These are phyloP conservation scores for Colletotrichum sojae DNA, from an alignment of 2,329 filamentous ascomycete species.

Conservation along the genomic window DNA sequence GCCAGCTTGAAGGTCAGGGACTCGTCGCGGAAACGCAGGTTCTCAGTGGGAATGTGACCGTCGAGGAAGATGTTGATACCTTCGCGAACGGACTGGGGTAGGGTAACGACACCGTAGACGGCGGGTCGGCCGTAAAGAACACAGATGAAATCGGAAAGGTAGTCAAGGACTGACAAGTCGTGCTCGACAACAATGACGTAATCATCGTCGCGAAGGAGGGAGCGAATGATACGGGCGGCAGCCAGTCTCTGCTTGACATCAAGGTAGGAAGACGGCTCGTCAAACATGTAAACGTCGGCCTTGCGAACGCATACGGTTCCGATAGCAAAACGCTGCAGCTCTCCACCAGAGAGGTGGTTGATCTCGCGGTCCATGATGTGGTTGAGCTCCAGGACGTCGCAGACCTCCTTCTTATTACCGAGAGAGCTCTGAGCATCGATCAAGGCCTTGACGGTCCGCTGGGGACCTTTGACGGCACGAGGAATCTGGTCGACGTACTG, in stretches of 20 bases:
- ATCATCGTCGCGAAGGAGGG: slow-evolving; percentile 87
- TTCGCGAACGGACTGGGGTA: slow-evolving; percentile 96
- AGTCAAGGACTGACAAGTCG: slow-evolving; percentile 98
- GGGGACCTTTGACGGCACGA: slow-evolving; percentile 85
- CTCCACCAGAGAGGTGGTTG: slow-evolving; percentile 91
- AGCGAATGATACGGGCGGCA: slow-evolving; percentile 92
- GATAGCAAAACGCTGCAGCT: slow-evolving; percentile 97
- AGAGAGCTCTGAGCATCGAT: slow-evolving; percentile 83
- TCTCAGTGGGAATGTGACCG: slow-evolving; percentile 97
- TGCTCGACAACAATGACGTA: slow-evolving; percentile 99
- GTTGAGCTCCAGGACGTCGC: slow-evolving; percentile 86
- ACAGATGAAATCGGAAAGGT: slow-evolving; percentile 98
- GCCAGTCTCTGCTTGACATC: slow-evolving; percentile 99
- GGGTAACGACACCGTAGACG: slow-evolving; percentile 96
- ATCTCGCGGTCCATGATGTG: slow-evolving; percentile 96
- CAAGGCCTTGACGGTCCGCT: slow-evolving; percentile 84
- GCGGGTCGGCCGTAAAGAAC: slow-evolving; percentile 96
- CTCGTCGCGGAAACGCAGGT: slow-evolving; percentile 97
- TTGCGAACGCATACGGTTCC: slow-evolving; percentile 95
- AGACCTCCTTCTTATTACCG: slow-evolving; percentile 85
- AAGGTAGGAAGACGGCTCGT: slow-evolving; percentile 98
- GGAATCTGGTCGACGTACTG: slow-evolving; percentile 99
- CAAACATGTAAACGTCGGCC: slow-evolving; percentile 99
- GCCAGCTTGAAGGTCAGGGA: slow-evolving; percentile 95
- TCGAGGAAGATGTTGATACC: slow-evolving; percentile 99